Base-by-base conservation (phyloP, 768 basidiomycete species). In the Trametes cinnabarina region DNA sequence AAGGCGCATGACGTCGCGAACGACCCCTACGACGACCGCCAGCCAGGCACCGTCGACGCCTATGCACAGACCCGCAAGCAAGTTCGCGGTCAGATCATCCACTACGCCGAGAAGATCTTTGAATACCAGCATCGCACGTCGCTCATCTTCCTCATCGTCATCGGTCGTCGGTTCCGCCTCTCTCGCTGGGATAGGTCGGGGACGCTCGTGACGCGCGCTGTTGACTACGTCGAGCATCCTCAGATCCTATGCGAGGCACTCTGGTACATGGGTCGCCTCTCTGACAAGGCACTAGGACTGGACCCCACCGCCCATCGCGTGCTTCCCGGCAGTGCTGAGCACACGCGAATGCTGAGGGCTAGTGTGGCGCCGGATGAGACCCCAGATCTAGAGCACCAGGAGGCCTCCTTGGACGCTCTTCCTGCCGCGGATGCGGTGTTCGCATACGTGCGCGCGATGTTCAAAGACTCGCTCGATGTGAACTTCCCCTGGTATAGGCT, bases 141-240 rank as follows among this genome's bases (percentile, higher is more conserved):
- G n/a, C n/a, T n/a, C n/a, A n/a, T n/a, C n/a, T n/a, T n/a, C n/a
- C n/a, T n/a, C n/a, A n/a, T n/a, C n/a, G n/a, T n/a, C n/a, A n/a
- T n/a, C n/a, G n/a, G n/a, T n/a, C n/a, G n/a, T n/a, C n/a, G n/a
- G n/a, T n/a, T n/a, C n/a, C n/a, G 54, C 0, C 32, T 55, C 39
- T 12, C 54, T 0, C 54, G 54, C 43, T 60, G 54, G 54, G 59
- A 60, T 35, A 32, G 54, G 22, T 60, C 59, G 19, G 59, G 59
- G 14, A 28, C 49, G 14, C 17, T 60, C 35, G 42, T 41, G 20
- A 55, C 59, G 15, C 22, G 20, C 4, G 28, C 42, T 3, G 15
- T 60, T 11, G 59, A 60, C 54, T 60, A 60, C 53, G 39, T 44
- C 30, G 25, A 44, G 19, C 2, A 55, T 2, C 49, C 47, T n/a